Percentiles rank a stretch among this genome's conserved stretches.
phyloP scores from a whole-genome alignment of 805 yeast genomes.

The Yamadazyma nakazawae region DNA sequence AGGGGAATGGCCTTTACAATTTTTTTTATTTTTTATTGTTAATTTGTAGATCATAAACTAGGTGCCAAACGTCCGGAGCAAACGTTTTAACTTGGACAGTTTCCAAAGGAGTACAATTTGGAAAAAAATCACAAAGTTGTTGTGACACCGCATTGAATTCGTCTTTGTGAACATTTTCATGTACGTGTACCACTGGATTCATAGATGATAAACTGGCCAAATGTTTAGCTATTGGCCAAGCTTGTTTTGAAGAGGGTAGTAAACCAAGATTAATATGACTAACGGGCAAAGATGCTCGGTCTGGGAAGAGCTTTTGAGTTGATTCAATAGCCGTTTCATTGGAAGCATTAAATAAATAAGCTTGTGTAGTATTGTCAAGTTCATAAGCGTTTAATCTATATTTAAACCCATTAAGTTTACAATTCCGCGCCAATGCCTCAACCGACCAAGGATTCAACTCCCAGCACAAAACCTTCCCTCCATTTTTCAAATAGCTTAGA shows the following conservation, averaged over 20 bases:
- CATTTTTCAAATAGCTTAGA: conserved; percentile 56
- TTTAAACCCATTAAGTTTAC: conserved; percentile 40
- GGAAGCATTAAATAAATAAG: conserved; percentile 60
- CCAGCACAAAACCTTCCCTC: conserved; percentile 68
- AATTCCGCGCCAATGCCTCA: conserved; percentile 63
- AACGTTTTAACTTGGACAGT: conserved; percentile 63
- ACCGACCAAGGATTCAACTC: conserved; percentile 84
- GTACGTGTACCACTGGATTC: conserved; percentile 53
- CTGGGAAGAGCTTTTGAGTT: neutral
- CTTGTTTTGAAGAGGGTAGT: conserved; percentile 63
- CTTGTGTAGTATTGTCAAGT: conserved; percentile 23
- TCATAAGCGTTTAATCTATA: conserved; percentile 29
- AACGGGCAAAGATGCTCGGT: conserved; percentile 18
- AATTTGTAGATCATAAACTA: conserved; percentile 40
- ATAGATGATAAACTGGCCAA: conserved; percentile 7
- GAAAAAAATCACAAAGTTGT: conserved; percentile 8
- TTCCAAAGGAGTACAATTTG: neutral
- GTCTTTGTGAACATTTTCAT: conserved; percentile 61
- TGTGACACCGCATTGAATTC: conserved; percentile 35
- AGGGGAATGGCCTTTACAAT: no score
- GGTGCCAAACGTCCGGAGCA: conserved; percentile 85
- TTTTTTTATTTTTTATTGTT: neutral
- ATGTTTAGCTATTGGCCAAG: conserved; percentile 51
- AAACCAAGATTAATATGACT: conserved; percentile 75
- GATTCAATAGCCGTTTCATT: conserved; percentile 46